Evolutionary conservation across 148 eudicot genomes (phyloP), one percentile per base, ranked within the genome.

Genomic region (Linanthus parryae): DNA sequence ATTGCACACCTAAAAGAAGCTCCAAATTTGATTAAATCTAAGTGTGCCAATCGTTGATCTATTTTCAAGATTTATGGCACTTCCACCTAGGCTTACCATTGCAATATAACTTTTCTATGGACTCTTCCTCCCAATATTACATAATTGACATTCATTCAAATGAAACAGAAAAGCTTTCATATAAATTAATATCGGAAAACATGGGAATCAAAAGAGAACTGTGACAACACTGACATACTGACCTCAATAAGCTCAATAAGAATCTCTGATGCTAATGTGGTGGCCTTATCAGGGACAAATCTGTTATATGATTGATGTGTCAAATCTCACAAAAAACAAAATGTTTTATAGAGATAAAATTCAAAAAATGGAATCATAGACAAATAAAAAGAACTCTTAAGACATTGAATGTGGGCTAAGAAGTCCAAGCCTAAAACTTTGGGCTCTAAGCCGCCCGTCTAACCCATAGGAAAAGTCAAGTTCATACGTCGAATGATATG

Each of bases 201-300:
- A 4, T 36, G 18, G 7, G 24, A 26, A 20, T 10, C 1, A 17
- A 39, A 5, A 2, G 14, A 36, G 8, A 44, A 30, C 8, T 0
- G 30, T 20, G 7, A 48, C 9, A 28, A 19, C 24, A 66, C 80
- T n/a, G n/a, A n/a, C n/a, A n/a, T n/a, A n/a, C n/a, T 66, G 44
- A 86, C 98, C 87, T 81, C 55, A 47, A 76, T 53, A 73, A 91
- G 98, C 79, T 80, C 94, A 55, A 74, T 63, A 39, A 91, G 77
- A 48, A 91, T 54, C 43, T 73, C 75, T 48, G 53, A 36, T 10
- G 98, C 98, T 78, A 86, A 71, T 56, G 73, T 51, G 31, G 65
- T 67, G 38, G 95, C 94, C 65, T 83, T 81, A 39, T 74, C 84
- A 16, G 98, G 98, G 63, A 86, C 86, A 73, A 91, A 91, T 57